Evolutionary conservation across 2,329 filamentous ascomycete species (phyloP), one percentile per base, ranked within the genome.

Genomic region (Westerdykella sp.): DNA sequence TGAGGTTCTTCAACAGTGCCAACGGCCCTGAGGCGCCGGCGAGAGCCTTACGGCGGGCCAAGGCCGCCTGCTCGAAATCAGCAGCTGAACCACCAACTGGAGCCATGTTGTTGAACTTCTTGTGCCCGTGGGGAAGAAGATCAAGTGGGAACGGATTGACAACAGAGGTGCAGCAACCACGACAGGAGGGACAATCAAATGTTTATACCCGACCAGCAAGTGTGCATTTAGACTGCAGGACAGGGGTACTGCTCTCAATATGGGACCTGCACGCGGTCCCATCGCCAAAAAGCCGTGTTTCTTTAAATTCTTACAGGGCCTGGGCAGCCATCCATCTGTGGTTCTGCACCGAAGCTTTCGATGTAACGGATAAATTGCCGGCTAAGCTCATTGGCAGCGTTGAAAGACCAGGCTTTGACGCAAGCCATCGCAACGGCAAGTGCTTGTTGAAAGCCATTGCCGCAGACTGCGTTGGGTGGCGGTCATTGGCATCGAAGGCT

Each of bases 1-100:
- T 76, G 45, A 70, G 60, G 54, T 78, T 79, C 51, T 71, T 71
- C 30, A 78, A 31, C 34, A 80, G 56, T 10, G 75, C 75, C 49
- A 62, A 54, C n/a, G 71, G 69, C 16, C 75, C 75, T 52, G 69
- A 63, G 3, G 48, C 44, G 13, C 68, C 68, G 14, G 62, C 54
- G 18, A 72, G 61, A 22, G 60, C 64, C 49, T 69, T 60, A 30
- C 69, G 66, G 46, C 68, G 67, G 42, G 64, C 55, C 48, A 70
- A 45, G 45, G 70, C 69, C 23, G 67, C 67, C 35, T 61, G 62
- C 51, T 70, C 66, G 50, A 70, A 69, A 36, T 60, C 54, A 15
- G 56, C 52, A 28, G 51, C 54, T 40, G 53, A 52, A 40, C 63
- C 66, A 48, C 57, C 59, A 38, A 64, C 55, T 18, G 66, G 65